These are phyloP conservation scores for Reutealis trisperma DNA, from an alignment of 345 rosid species.

Conservation along the genomic window DNA sequence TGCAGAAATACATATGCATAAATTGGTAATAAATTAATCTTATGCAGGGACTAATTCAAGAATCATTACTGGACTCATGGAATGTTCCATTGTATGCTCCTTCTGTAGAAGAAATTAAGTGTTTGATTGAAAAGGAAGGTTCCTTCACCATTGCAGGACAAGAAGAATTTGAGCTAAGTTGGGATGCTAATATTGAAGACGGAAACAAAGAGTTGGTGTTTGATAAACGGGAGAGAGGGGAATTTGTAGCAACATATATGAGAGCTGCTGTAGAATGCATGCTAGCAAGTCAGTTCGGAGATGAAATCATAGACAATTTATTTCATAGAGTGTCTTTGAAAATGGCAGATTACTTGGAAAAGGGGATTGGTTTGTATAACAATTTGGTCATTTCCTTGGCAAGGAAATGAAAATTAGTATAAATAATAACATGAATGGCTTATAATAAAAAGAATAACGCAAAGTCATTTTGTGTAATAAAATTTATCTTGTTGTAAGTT, in stretches of 20 bases:
- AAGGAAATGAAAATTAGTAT: slow-evolving; percentile 2
- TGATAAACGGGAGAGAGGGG: slow-evolving; percentile 3
- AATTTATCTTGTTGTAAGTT: no score
- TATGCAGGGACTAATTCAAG: background rate
- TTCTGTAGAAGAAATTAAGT: background rate
- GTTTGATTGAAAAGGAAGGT: background rate
- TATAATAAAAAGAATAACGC: no score
- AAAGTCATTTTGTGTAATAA: no score
- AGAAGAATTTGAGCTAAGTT: slow-evolving; percentile 3
- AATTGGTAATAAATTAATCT: no score
- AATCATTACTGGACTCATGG: background rate
- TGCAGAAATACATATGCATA: no score
- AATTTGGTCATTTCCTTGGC: background rate
- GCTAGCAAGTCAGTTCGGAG: background rate
- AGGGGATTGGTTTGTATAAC: background rate
- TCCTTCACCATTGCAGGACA: background rate
- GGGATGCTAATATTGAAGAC: background rate
- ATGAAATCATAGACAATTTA: background rate
- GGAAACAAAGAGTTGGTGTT: background rate
- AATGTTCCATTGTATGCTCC: slow-evolving; percentile 7
- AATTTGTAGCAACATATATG: background rate
- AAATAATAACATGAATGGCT: no score
- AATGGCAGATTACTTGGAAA: background rate
- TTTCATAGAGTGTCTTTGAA: background rate
- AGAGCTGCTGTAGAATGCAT: background rate